Percentiles rank a stretch among this genome's conserved stretches.
These are phyloP conservation scores for Elaeagnus macrophylla DNA, from an alignment of 306 rosid genomes.

Conservation along the genomic window DNA sequence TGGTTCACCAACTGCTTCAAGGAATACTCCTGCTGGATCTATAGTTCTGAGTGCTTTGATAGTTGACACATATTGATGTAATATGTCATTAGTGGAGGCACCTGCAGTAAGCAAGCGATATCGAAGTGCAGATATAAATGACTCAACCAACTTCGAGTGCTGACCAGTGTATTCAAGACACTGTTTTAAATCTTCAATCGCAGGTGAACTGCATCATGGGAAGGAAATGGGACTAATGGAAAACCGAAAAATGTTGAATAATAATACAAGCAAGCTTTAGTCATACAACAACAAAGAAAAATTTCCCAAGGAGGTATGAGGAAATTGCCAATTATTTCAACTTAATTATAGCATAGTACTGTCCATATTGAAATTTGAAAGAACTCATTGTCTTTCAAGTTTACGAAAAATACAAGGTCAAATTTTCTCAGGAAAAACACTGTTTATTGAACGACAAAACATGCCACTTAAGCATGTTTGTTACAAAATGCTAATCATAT, in stretches of 20 bases:
- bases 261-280: background rate
- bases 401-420: too few species aligned
- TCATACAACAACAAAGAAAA: background rate
- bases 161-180: conserved; percentile 97
- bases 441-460: too few species aligned
- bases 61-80: conserved; percentile 96
- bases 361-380: too few species aligned
- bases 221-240: background rate
- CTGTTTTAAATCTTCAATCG: conserved; percentile 81
- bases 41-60: conserved; percentile 87
- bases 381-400: too few species aligned
- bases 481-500: too few species aligned
- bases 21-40: conserved; percentile 95
- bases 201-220: conserved; percentile 63
- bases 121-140: conserved; percentile 83
- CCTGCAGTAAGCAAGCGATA: conserved; percentile 97
- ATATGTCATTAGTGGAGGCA: conserved; percentile 93
- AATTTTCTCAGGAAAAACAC: too few species aligned
- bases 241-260: background rate
- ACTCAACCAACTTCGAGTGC: conserved; percentile 92
- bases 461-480: too few species aligned
- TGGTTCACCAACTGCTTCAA: conserved; percentile 96
- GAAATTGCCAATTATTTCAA: too few species aligned
- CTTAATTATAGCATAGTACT: too few species aligned
- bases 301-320: background rate